These are phyloP conservation scores for Capsicum rhomboideum DNA, from an alignment of 257 asterid species.

Conservation along the genomic window DNA sequence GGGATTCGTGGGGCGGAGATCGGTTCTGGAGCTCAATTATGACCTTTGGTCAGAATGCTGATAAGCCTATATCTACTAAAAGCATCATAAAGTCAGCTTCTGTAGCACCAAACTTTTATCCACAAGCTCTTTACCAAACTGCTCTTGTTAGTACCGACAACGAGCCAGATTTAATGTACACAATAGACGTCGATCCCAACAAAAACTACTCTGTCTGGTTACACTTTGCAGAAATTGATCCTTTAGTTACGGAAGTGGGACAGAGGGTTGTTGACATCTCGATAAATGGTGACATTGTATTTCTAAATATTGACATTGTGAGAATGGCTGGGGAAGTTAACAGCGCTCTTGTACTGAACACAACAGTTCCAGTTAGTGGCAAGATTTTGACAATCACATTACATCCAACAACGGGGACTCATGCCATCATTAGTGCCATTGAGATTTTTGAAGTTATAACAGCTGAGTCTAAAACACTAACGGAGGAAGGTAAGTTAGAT, in stretches of 20 bases:
- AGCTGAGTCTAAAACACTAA: constrained; percentile 79
- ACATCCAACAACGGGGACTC: constrained; percentile 61
- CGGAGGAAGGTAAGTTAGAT: constrained; percentile 58
- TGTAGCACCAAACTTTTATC: constrained; percentile 71
- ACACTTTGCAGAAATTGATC: constrained; percentile 93
- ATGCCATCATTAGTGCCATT: constrained; percentile 66
- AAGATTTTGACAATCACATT: constrained; percentile 68
- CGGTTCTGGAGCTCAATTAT: constrained; percentile 67
- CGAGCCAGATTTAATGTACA: constrained; percentile 52
- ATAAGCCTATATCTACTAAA: constrained; percentile 27
- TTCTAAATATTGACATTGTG: constrained; percentile 56
- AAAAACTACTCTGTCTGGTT: constrained; percentile 89
- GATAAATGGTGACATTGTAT: constrained; percentile 55
- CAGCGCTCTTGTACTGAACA: constrained; percentile 72
- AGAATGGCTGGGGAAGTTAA: constrained; percentile 56
- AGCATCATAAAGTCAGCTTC: constrained; percentile 43
- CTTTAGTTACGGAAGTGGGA: constrained; percentile 53
- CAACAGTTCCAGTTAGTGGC: constrained; percentile 67
- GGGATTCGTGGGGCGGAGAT: constrained; percentile 91
- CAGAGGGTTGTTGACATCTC: constrained; percentile 69
- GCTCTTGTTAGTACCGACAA: constrained; percentile 56
- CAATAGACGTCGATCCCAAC: constrained; percentile 76
- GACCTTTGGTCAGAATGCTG: constrained; percentile 56
- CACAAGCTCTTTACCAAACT: constrained; percentile 70
- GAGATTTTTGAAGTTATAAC: constrained; percentile 76